Evolutionary conservation across 2,329 filamentous ascomycete species (phyloP), one percentile per base, ranked within the genome.

Genomic region (Pseudopyricularia javanii): DNA sequence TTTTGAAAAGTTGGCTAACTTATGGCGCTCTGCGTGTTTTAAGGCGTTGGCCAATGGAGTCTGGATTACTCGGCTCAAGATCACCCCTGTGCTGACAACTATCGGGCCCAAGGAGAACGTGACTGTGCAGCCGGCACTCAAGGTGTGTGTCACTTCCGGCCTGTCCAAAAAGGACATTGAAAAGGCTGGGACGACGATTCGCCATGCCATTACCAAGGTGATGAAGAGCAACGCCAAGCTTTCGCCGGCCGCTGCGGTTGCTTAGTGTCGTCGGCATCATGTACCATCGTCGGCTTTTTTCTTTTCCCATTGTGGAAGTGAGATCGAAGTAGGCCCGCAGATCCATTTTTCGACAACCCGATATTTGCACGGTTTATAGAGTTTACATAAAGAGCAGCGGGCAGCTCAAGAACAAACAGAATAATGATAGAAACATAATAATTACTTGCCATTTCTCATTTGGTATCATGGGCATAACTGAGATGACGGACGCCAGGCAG

Each of bases 131-230:
- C 88, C 93, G 9, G 88, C 89, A 1, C 76, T 98, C 56, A 96
- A 97, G 70, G 80, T 97, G 12, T 97, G 91, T 64, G 75, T 96
- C 52, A 95, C 91, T 0, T 87, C 81, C 5, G 93, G 87, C 1
- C 72, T 98, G 56, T 86, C 87, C 24, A 94, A 87, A 74, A 96
- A 95, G 72, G 93, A 98, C 67, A 86, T 91, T 53, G 94, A 98
- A 71, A 95, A 94, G 74, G 89, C 93, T 0, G 93, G 91, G 14
- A 82, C 85, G 7, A 83, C 80, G 9, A 91, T 98, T 59, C 78
- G 91, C 55, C 91, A 96, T 70, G 91, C 93, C 14, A 88, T 97
- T 59, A 95, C 91, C 51, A 96, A 95, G 71, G 82, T 97, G 56
- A 82, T 98, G 76, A 81, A 78, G 20, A 74, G 79, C 56, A 83